A percentile compares a stretch with the other conserved stretches of the same genome.
Conservation (phyloP, 352 stramenopile species). For the Globisporangium apiculatum region DNA sequence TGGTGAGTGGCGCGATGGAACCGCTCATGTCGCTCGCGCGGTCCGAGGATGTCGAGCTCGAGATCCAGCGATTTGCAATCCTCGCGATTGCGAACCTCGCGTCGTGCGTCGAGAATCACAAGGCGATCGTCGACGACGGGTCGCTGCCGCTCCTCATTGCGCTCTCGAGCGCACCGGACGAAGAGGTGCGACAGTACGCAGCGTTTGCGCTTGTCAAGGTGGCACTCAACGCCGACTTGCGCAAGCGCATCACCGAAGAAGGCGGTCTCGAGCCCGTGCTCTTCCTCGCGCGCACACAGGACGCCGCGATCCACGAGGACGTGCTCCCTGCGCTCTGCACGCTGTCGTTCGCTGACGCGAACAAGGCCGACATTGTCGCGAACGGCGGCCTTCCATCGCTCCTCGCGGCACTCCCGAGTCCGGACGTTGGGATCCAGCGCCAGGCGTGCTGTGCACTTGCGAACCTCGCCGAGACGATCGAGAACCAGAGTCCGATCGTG, state of each 20-base stretch:
- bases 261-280: conserved; percentile 95
- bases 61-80: conserved; percentile 93
- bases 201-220: conserved; percentile 94
- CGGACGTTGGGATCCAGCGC: conserved; percentile 76
- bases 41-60: conserved; percentile 92
- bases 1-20: conserved; percentile 92
- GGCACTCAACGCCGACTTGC: conserved; percentile 92
- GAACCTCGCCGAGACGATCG: conserved; percentile 92
- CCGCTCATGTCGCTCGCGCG: conserved; percentile 92
- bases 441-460: conserved; percentile 93
- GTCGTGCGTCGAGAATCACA: conserved; percentile 92
- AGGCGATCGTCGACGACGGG: conserved; percentile 90
- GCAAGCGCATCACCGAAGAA: conserved; percentile 92
- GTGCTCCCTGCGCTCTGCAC: conserved; percentile 90
- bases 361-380: conserved; percentile 94
- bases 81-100: conserved; percentile 93
- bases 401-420: conserved; percentile 65
- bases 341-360: conserved; percentile 88
- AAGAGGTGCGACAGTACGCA: conserved; percentile 93
- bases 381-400: conserved; percentile 89
- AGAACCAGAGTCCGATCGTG: conserved; percentile 91
- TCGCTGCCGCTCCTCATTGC: conserved; percentile 93
- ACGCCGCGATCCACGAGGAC: conserved; percentile 88
- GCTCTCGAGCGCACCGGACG: conserved; percentile 91
- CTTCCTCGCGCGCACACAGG: conserved; percentile 91